Evolutionary conservation across 2,329 filamentous ascomycete species (phyloP), one percentile per base, ranked within the genome.

Genomic region (Colletotrichum neosansevieriae): DNA sequence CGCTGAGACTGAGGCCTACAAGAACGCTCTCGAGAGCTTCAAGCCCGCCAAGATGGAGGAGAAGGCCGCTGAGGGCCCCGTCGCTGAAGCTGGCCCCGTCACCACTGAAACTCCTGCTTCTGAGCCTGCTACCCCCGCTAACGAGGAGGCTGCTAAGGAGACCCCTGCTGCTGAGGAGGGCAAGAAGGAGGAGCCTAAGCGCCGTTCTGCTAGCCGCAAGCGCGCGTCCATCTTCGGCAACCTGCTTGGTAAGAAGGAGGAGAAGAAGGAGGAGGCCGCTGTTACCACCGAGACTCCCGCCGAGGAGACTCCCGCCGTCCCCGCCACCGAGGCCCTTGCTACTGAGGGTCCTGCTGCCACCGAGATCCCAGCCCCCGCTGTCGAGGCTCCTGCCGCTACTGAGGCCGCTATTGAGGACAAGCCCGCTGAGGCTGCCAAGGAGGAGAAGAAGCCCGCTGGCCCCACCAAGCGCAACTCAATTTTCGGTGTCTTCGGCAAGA

Each of bases 1-100:
- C 74, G 88, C 88, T 72, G 89, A 91, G 81, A 91, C 90, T 75
- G 94, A 97, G 81, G 88, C 89, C 69, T 99, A 97, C 91, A 98
- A 97, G 90, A 86, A 88, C 75, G 90, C 92, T 72, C 82, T 96
- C 19, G 92, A 94, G 83, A 91, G 90, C 77, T 82, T 88, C 73
- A 88, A 88, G 81, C 86, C 85, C 42, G 76, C 79, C 71, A 75
- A 77, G 59, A 74, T 81, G 76, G 83, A 86, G 78, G 79, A 82
- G 74, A 82, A 81, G 77, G 76, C 75, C 65, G 78, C 73, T 38
- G 80, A 81, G 73, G 77, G 77, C 69, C 80, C 82, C 72, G 76
- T 76, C 65, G 78, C 73, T 40, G 80, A 81, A 73, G 78, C 77
- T 69, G 74, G 70, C 24, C 74, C 75, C 17, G 71, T 75, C 51